Evolutionary conservation across 306 rosid genomes (phyloP).

Genomic region (Cicer judaicum): DNA sequence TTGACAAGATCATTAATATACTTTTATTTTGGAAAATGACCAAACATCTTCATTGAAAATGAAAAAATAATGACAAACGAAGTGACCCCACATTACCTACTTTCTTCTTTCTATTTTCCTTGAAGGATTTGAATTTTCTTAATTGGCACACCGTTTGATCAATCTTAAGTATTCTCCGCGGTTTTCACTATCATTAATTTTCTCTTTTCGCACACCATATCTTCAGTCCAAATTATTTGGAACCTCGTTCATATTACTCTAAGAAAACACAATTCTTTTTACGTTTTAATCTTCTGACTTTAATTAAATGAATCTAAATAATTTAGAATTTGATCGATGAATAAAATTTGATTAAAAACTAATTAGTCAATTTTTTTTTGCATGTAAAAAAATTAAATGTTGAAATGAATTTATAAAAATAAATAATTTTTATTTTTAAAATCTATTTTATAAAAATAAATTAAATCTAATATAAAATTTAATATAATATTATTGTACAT

Average conservation of each 20-base stretch:
- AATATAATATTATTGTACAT: no score
- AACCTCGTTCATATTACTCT: not conserved
- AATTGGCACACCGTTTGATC: slow-evolving; percentile 28
- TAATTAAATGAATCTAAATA: no score
- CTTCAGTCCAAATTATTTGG: slow-evolving; percentile 42
- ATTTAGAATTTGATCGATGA: no score
- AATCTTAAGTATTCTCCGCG: slow-evolving; percentile 33
- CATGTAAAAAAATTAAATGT: no score
- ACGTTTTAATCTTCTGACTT: no score
- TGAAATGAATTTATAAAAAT: no score
- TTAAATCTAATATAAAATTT: no score
- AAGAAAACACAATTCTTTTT: no score
- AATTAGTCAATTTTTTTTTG: no score
- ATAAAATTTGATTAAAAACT: no score
- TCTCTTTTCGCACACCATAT: slow-evolving; percentile 19
- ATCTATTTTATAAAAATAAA: no score
- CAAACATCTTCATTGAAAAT: slow-evolving; percentile 45
- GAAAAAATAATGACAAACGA: not conserved
- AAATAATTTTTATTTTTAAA: no score
- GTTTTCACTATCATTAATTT: slow-evolving; percentile 21
- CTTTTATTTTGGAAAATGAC: slow-evolving; percentile 10
- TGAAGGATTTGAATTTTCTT: not conserved
- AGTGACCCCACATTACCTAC: slow-evolving; percentile 43
- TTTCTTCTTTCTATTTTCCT: not conserved
- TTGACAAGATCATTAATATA: slow-evolving; percentile 36